A percentile compares a stretch with the other conserved stretches of the same genome.
Conservation (phyloP, 768 basidiomycete species). For the Boletus fagicola region DNA sequence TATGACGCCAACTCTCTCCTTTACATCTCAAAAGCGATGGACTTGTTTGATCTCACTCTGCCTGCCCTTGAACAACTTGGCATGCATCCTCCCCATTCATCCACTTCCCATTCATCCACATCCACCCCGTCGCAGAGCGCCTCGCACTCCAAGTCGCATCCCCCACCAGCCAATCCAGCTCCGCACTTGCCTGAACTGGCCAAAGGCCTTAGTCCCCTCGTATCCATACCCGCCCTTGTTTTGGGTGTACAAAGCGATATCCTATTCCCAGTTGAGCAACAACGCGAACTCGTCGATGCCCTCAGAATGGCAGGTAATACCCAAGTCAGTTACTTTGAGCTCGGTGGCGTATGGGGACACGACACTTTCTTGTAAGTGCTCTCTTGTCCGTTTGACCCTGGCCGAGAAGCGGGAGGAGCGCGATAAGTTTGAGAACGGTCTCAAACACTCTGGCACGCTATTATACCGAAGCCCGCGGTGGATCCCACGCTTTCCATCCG, state of each 20-base stretch:
- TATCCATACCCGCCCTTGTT: constrained; percentile 76
- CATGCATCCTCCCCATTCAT: constrained; percentile 38
- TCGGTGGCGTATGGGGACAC: constrained; percentile 99
- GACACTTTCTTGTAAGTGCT: constrained; percentile 87
- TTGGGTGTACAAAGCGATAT: constrained; percentile 97
- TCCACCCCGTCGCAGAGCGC: constrained; percentile 26
- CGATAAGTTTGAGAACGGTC: background rate
- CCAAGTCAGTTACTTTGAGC: constrained; percentile 91
- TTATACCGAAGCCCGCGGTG: constrained; percentile 6
- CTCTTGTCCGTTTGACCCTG: background rate
- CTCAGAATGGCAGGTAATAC: constrained; percentile 87
- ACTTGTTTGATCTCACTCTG: constrained; percentile 92
- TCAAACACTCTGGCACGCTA: background rate
- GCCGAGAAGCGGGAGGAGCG: background rate
- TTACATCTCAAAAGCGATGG: constrained; percentile 99
- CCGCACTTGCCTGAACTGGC: constrained; percentile 76
- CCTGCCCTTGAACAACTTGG: constrained; percentile 70
- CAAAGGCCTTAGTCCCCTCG: constrained; percentile 71
- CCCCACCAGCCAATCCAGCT: constrained; percentile 68
- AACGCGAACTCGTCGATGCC: constrained; percentile 91
- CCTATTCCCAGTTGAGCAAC: constrained; percentile 95
- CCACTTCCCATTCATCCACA: constrained; percentile 20
- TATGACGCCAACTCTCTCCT: constrained; percentile 99
- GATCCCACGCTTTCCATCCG: background rate
- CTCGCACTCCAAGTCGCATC: constrained; percentile 67